Base-by-base conservation (phyloP, 768 basidiomycete species). In the Suillus discolor region DNA sequence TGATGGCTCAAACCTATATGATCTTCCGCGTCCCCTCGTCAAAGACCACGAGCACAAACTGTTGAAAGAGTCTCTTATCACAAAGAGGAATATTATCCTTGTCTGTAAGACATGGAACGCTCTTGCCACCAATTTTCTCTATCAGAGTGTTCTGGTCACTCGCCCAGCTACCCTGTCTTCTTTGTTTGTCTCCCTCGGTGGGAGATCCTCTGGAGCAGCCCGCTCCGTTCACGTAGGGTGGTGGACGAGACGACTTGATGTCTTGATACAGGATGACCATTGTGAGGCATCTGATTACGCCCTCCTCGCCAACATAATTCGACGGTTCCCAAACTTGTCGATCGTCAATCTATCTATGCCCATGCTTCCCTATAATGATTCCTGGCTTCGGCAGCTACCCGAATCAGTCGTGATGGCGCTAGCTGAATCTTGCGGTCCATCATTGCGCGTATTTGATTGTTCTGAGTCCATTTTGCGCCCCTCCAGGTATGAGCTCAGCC, bases 401-500 rank as follows among this genome's bases (percentile, higher is more conserved):
- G 65, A 67, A 25, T 36, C 68, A 15, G 44, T 75, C n/a, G 25
- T 75, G 4, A 51, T 51, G 3, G 66, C 75, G 28, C 62, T 75
- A 16, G 70, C 65, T 18, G 73, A 76, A 69, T 69, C 71, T 28
- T 75, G 73, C 13, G 73, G 73, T 25, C 28, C 60, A 11, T 75
- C 73, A 25, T 67, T 75, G 12, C 71, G 73, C 47, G 54, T 68
- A 36, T 76, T 75, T 61, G 73, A 75, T 44, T 75, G 74, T 44
- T 76, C 73, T 7, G 75, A 76, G 34, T 75, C 74, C 16, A 65
- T 71, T 20, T 68, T 75, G 62, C 70, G 75, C 59, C 74, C 74
- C 23, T 75, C 69, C 65, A 75, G 74, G 74, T 62, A 76, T 68
- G 49, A 64, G 3, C 13, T 7, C 36, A 6, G 9, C 42, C 15